Conservation (phyloP, 768 basidiomycete species). For the Calocybe gangraenosa region DNA sequence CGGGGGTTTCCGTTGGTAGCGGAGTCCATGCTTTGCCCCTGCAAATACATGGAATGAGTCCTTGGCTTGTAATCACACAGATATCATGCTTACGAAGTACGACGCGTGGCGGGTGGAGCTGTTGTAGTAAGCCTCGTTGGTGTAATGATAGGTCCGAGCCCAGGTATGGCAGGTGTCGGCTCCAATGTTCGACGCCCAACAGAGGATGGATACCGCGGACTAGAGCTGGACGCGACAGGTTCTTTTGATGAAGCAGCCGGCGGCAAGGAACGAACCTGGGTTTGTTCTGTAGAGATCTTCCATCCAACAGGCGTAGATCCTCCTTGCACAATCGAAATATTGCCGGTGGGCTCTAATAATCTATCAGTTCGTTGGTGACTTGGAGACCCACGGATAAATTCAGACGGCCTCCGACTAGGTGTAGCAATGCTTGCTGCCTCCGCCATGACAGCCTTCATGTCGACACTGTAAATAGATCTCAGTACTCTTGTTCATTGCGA, state of each 20-base stretch:
- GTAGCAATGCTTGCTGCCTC: slow-evolving; percentile 39
- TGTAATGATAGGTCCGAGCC: slow-evolving; percentile 61
- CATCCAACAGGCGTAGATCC: slow-evolving; percentile 4
- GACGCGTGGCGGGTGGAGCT: slow-evolving; percentile 24
- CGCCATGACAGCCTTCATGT: slow-evolving; percentile 85
- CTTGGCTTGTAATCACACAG: too few species aligned
- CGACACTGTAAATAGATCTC: slow-evolving; percentile 45
- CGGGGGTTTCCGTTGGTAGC: not conserved
- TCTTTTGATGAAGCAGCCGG: slow-evolving; percentile 11
- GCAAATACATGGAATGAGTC: too few species aligned
- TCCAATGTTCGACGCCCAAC: slow-evolving; percentile 20
- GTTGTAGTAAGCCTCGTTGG: slow-evolving; percentile 45
- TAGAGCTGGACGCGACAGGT: not conserved
- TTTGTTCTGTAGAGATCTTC: slow-evolving; percentile 6
- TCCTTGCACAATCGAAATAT: not conserved
- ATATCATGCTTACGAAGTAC: slow-evolving; percentile 44
- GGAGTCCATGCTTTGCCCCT: slow-evolving; percentile 60
- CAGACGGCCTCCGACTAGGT: slow-evolving; percentile 7
- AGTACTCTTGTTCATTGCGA: slow-evolving; percentile 5
- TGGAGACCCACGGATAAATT: too few species aligned
- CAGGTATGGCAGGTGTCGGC: slow-evolving; percentile 21
- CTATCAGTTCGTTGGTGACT: not conserved
- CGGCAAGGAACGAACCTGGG: slow-evolving; percentile 5
- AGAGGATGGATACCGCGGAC: slow-evolving; percentile 15
- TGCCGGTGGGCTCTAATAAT: slow-evolving; percentile 1